phyloP scores from a whole-genome alignment of 2,329 filamentous ascomycete species.

The Paecilomyces niveus region DNA sequence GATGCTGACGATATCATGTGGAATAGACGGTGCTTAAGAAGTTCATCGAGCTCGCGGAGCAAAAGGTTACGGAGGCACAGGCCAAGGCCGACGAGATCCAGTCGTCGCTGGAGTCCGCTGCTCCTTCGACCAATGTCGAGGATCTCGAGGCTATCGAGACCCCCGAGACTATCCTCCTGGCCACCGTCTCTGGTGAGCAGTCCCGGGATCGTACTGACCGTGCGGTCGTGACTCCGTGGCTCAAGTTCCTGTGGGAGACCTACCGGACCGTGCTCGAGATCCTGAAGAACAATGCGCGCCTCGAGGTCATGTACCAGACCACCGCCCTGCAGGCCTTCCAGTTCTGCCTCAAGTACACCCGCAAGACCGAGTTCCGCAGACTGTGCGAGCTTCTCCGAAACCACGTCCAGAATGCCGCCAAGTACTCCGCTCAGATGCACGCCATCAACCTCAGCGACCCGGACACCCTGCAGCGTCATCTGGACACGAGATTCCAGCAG shows the following conservation, averaged over 20 bases:
- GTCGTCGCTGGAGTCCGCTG: slow-evolving; percentile 70
- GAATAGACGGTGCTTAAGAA: slow-evolving; percentile 80
- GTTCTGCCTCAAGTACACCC: slow-evolving; percentile 95
- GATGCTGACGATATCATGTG: slow-evolving; percentile 1
- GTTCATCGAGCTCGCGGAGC: slow-evolving; percentile 94
- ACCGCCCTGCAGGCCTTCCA: slow-evolving; percentile 97
- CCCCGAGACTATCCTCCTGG: slow-evolving; percentile 93
- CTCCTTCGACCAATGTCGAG: slow-evolving; percentile 69
- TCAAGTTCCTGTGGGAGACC: slow-evolving; percentile 99
- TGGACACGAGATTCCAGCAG: slow-evolving; percentile 98
- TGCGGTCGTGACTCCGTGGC: slow-evolving; percentile 96
- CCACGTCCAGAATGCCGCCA: slow-evolving; percentile 97
- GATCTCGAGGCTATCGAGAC: slow-evolving; percentile 97
- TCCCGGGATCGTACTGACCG: slow-evolving; percentile 95
- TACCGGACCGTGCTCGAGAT: slow-evolving; percentile 98
- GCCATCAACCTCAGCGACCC: slow-evolving; percentile 98
- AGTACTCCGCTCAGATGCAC: slow-evolving; percentile 98
- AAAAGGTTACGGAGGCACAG: slow-evolving; percentile 94
- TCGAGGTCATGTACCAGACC: slow-evolving; percentile 97
- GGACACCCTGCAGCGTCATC: slow-evolving; percentile 91
- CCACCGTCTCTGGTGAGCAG: slow-evolving; percentile 96
- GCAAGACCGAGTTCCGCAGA: slow-evolving; percentile 98
- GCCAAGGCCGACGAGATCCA: slow-evolving; percentile 94
- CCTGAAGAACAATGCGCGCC: slow-evolving; percentile 94
- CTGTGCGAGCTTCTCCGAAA: slow-evolving; percentile 97